A percentile compares a stretch with the other conserved stretches of the same genome.
phyloP scores from a whole-genome alignment of 1,284 basidiomycete species.

The Ceratobasidium sp. region DNA sequence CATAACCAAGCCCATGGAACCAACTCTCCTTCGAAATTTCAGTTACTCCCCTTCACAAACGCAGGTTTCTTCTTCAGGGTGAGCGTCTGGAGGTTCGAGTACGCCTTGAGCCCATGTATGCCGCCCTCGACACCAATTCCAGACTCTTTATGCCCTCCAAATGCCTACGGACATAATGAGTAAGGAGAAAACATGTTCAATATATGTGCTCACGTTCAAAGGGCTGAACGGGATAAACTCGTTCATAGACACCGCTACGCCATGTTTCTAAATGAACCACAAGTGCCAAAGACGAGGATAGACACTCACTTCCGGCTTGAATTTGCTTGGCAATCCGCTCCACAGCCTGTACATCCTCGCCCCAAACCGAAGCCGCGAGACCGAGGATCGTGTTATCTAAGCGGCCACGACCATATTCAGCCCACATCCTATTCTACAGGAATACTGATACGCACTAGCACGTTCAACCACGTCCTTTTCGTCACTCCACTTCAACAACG shows the following conservation, averaged over 20 bases:
- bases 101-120: background rate
- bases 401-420: background rate
- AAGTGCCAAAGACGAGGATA: background rate
- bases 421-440: background rate
- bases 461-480: slow-evolving; percentile 38
- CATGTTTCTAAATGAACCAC: background rate
- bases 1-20: too few species aligned
- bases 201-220: background rate
- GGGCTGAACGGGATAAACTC: slow-evolving; percentile 12
- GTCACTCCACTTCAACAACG: slow-evolving; percentile 40
- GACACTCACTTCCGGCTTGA: slow-evolving; percentile 31
- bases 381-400: slow-evolving; percentile 26
- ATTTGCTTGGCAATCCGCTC: slow-evolving; percentile 36
- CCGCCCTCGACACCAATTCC: slow-evolving; percentile 20
- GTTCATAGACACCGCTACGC: slow-evolving; percentile 9
- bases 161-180: background rate
- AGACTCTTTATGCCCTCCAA: slow-evolving; percentile 25
- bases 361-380: slow-evolving; percentile 30
- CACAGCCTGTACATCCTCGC: slow-evolving; percentile 15
- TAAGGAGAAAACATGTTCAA: background rate
- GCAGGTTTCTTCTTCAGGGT: slow-evolving; percentile 13
- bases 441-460: slow-evolving; percentile 17
- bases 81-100: slow-evolving; percentile 6
- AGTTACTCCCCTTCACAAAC: background rate
- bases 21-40: too few species aligned